Evolutionary conservation across 2,329 filamentous ascomycete genomes (phyloP).

Genomic region (Sporothrix euskadiensis): DNA sequence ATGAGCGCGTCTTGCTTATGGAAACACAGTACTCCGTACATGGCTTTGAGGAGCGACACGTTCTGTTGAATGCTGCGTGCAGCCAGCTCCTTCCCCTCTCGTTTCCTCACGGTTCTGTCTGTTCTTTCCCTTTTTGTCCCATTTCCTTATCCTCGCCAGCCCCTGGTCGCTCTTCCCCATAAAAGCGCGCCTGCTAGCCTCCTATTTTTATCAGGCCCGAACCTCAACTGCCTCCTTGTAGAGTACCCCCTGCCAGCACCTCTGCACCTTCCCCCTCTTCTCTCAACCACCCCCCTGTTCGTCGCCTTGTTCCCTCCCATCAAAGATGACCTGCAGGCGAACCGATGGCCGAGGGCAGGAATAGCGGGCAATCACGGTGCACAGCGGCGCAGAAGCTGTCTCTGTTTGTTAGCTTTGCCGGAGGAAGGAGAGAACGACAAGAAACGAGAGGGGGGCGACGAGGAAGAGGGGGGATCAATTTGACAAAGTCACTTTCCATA

Average conservation of each 20-base stretch:
- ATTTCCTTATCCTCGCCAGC: constrained; percentile 8
- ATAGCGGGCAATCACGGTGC: constrained; percentile 24
- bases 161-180: constrained; percentile 20
- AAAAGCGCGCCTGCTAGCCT: constrained; percentile 16
- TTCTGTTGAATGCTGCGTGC: background rate
- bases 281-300: background rate
- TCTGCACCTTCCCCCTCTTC: background rate
- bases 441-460: background rate
- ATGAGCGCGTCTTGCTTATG: background rate
- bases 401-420: constrained; percentile 1
- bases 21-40: background rate
- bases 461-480: background rate
- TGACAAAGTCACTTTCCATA: background rate
- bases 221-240: background rate
- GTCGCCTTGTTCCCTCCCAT: background rate
- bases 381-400: background rate
- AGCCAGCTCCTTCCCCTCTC: constrained; percentile 8
- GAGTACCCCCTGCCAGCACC: background rate
- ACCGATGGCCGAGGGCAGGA: constrained; percentile 17
- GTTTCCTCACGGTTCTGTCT: background rate
- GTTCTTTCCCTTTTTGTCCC: constrained; percentile 2
- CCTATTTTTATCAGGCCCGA: constrained; percentile 19
- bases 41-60: background rate
- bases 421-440: background rate
- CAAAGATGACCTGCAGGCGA: constrained; percentile 26